Evolutionary conservation across 768 basidiomycete species (phyloP), one percentile per base, ranked within the genome.

Genomic region (Mycena polygramma): DNA sequence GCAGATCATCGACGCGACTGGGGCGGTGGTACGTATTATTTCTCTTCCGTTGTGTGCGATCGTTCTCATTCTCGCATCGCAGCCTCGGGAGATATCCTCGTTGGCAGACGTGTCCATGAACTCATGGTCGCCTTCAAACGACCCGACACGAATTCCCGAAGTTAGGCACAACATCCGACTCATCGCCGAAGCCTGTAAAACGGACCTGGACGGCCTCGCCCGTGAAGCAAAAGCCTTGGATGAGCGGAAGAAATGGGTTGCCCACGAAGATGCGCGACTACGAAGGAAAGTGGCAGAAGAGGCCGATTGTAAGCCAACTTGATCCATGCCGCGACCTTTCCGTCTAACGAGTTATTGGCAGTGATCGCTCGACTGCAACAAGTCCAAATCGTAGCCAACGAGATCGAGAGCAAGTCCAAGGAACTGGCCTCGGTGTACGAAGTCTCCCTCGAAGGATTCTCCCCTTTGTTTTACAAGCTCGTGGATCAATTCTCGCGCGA

Each of bases 131-230:
- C 95, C 95, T 0, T 91, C 95, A 0, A 89, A 90, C 17, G 97
- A 99, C 74, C 87, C 92, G 8, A 94, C 91, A 57, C 92, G 94
- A 63, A 91, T 99, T 71, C 98, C 98, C 0, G 98, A 99, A 84
- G 90, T 99, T n/a, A 90, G 97, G 30, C 97, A 99, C 79, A 99
- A 99, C 79, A 82, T 99, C 35, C 90, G 93, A 6, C 88, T 98
- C 51, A 95, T 99, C 41, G 86, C 89, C 2, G 94, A 96, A 55
- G 86, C 90, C 2, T 92, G 95, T 75, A 94, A 94, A 74, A 89
- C 86, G 20, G 94, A 97, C 69, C 86, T 99, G 15, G 93, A 95
- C 63, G 93, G 94, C 7, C 88, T 99, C 26, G 96, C 96, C 0
- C 89, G 92, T 19, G 98, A 99, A 83, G 98, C 94, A 3, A 93